Conservation (phyloP, 2,329 filamentous ascomycete genomes). For the Neonectria neomacrospora region DNA sequence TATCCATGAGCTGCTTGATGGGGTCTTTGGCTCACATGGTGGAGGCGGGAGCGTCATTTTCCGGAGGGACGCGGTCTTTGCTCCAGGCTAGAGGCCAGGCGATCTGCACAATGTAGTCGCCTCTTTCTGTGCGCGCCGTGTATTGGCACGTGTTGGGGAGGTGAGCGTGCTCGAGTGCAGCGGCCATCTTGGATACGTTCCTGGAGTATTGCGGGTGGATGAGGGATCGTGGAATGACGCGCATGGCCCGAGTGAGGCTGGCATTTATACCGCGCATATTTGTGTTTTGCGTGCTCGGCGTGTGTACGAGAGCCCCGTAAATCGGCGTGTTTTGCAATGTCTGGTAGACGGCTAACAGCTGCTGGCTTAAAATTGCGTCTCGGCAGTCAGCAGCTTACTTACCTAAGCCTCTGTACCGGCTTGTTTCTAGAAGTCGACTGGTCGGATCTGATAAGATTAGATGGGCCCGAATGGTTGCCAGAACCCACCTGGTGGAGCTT, state of each 20-base stretch:
- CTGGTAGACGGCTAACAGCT: neutral
- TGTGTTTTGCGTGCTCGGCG: neutral
- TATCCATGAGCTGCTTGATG: neutral
- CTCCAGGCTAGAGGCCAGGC: conserved; percentile 47
- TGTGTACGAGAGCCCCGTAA: neutral
- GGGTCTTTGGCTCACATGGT: conserved; percentile 41
- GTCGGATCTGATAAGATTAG: conserved; percentile 3
- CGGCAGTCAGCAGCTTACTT: neutral
- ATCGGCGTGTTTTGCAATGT: neutral
- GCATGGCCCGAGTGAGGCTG: conserved; percentile 1
- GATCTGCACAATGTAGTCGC: conserved; percentile 47
- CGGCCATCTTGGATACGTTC: conserved; percentile 26
- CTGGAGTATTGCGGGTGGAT: neutral
- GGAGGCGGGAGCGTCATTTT: conserved; percentile 37
- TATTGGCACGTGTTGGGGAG: conserved; percentile 45
- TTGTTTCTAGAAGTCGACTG: neutral
- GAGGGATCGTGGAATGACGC: neutral
- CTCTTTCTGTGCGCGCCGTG: conserved; percentile 39
- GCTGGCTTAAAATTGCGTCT: neutral
- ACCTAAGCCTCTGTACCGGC: neutral
- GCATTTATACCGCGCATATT: conserved; percentile 7
- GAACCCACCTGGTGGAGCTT: neutral
- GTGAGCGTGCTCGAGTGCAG: conserved; percentile 33
- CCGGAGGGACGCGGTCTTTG: conserved; percentile 36
- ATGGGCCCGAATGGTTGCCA: neutral